Evolutionary conservation across 2,329 filamentous ascomycete genomes (phyloP), one percentile per base, ranked within the genome.

Genomic region (Aspergillus hiratsukae): DNA sequence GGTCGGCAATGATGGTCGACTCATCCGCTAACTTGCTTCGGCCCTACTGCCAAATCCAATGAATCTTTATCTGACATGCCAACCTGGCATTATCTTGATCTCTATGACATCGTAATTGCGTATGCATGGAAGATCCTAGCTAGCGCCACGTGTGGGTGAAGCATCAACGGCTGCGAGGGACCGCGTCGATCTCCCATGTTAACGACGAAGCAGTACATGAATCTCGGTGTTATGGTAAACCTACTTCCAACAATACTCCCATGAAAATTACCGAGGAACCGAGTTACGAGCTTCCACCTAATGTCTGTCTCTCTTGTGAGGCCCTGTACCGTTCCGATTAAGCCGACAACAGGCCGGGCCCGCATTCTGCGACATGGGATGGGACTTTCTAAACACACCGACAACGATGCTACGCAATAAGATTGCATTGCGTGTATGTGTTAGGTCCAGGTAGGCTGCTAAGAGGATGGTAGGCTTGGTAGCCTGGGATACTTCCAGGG

Each of bases 141-240:
- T 72, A 72, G 68, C 68, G 68, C 70, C 70, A 73, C 70, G 69
- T 72, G 70, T 65, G 63, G 61, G 60, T 66, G 63, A 71, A 72
- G 65, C 65, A 67, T 68, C 66, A 70, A 71, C 70, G 69, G 69
- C 66, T 71, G 67, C 62, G 66, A 71, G 69, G 66, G 66, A 72
- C 66, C 65, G 63, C 57, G 70, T 68, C 69, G 69, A 72, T 72
- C 70, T 69, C 66, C 67, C 68, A 69, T 63, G 65, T 68, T 71
- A 61, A 58, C 57, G 58, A 61, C 61, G 57, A 58, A 58, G 56
- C 58, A 53, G 56, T 40, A 23, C 48, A 61, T 58, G 59, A 60
- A 55, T 50, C 57, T 61, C 53, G 55, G 57, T 55, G 56, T 55
- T 43, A 51, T 56, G 51, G 58, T 61, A 49, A 55, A 55, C 64